phyloP scores from a whole-genome alignment of 2,329 filamentous ascomycete genomes.

The Botryotinia calthae region DNA sequence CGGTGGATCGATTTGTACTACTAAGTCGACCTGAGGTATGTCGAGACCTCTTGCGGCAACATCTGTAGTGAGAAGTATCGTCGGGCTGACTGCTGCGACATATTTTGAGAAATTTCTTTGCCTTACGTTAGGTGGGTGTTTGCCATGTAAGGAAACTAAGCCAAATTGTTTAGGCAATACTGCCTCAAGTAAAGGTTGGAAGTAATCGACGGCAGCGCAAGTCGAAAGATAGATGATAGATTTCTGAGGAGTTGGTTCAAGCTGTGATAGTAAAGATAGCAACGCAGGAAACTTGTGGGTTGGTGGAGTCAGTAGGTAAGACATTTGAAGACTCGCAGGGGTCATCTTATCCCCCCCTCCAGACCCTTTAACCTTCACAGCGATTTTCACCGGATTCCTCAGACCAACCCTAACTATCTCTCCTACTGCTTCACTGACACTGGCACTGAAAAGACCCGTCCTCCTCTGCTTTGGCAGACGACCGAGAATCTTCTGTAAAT shows the following conservation, averaged over 20 bases:
- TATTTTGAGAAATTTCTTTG: conserved; percentile 86
- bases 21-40: conserved; percentile 86
- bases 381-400: conserved; percentile 90
- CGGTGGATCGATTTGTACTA: conserved; percentile 81
- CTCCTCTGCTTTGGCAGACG: conserved; percentile 87
- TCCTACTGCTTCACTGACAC: conserved; percentile 90
- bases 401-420: conserved; percentile 90
- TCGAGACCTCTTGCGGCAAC: conserved; percentile 88
- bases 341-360: conserved; percentile 81
- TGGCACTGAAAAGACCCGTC: conserved; percentile 92
- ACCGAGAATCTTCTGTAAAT: conserved; percentile 80
- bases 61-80: conserved; percentile 87
- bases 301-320: conserved; percentile 72
- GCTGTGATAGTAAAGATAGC: conserved; percentile 63
- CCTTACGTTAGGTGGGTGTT: conserved; percentile 83
- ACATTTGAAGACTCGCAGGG: conserved; percentile 89
- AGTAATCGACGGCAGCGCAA: conserved; percentile 93
- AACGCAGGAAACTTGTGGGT: conserved; percentile 78
- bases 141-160: conserved; percentile 83
- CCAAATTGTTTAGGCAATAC: conserved; percentile 67
- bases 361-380: conserved; percentile 83
- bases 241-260: conserved; percentile 75
- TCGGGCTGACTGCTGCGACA: conserved; percentile 68
- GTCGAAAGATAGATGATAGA: conserved; percentile 91
- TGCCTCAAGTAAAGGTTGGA: conserved; percentile 72